Percentiles rank a stretch among this genome's conserved stretches.
Conservation (phyloP, 2,329 filamentous ascomycete genomes). For the Aspergillus spinulosporus region DNA sequence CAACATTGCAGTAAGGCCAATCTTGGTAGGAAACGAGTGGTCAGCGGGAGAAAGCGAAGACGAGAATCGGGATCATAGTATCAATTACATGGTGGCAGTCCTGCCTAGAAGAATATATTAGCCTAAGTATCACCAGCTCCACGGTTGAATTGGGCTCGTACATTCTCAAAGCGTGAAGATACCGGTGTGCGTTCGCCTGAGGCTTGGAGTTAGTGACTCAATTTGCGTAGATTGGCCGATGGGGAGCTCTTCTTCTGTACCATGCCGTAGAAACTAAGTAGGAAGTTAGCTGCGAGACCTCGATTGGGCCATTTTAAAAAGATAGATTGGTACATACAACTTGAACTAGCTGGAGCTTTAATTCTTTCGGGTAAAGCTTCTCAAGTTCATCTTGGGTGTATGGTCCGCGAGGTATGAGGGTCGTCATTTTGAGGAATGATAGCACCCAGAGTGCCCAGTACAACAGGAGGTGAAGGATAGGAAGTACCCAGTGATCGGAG, state of each 20-base stretch:
- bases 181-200: conserved; percentile 76
- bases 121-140: conserved; percentile 16
- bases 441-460: neutral
- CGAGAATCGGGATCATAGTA: neutral
- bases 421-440: conserved; percentile 63
- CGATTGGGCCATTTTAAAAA: neutral
- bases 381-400: conserved; percentile 81
- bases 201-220: conserved; percentile 10
- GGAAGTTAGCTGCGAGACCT: conserved; percentile 19
- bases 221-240: neutral
- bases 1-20: conserved; percentile 90
- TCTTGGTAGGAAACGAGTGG: conserved; percentile 38
- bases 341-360: conserved; percentile 88
- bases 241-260: conserved; percentile 45
- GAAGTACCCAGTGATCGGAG: neutral
- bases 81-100: conserved; percentile 49
- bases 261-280: conserved; percentile 67
- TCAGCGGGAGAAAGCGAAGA: conserved; percentile 2
- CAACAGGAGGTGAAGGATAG: neutral
- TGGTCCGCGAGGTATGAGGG: conserved; percentile 68
- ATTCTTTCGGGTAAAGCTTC: conserved; percentile 73
- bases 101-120: conserved; percentile 42
- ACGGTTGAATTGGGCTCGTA: conserved; percentile 27
- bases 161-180: conserved; percentile 79
- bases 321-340: conserved; percentile 54